Evolutionary conservation across 1,284 basidiomycete genomes (phyloP).

Genomic region (Rhodotorula glutinis): DNA sequence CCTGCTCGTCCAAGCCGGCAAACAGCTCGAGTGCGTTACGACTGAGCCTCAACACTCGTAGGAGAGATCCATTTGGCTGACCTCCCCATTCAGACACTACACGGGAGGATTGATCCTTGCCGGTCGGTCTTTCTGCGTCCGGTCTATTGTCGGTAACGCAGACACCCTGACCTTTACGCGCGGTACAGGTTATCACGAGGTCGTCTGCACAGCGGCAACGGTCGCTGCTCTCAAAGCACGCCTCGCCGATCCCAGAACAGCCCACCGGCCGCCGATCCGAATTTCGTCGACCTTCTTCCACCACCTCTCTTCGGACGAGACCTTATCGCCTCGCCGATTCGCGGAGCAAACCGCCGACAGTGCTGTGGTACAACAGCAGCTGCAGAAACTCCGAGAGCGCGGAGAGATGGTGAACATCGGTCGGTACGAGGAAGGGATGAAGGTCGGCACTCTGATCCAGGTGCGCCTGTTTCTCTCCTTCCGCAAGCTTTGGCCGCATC

Average conservation of each 20-base stretch:
- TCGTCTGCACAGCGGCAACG: constrained; percentile 77
- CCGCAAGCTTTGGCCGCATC: too few relatives aligned
- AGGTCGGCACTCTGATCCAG: background rate
- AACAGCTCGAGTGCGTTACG: constrained; percentile 67
- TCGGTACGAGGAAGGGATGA: constrained; percentile 64
- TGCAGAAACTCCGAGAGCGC: constrained; percentile 50
- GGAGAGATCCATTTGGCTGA: background rate
- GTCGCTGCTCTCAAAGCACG: constrained; percentile 65
- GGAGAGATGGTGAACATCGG: constrained; percentile 51
- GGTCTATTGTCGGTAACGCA: too few relatives aligned
- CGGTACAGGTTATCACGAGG: constrained; percentile 68
- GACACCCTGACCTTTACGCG: too few relatives aligned
- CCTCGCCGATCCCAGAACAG: constrained; percentile 53
- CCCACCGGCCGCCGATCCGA: constrained; percentile 75
- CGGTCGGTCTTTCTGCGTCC: too few relatives aligned
- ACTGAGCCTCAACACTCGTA: background rate
- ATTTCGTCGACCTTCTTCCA: constrained; percentile 94
- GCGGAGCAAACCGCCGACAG: background rate
- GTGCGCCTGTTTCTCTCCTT: too few relatives aligned
- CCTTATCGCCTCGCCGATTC: constrained; percentile 14
- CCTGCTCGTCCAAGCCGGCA: constrained; percentile 75
- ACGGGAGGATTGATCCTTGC: constrained; percentile 79
- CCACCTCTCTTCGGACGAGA: constrained; percentile 79
- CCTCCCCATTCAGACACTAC: constrained; percentile 55
- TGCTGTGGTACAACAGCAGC: constrained; percentile 44